Percentiles rank a stretch among this genome's conserved stretches.
Conservation (phyloP, 1,284 basidiomycete species). For the Cryptococcus sp. region DNA sequence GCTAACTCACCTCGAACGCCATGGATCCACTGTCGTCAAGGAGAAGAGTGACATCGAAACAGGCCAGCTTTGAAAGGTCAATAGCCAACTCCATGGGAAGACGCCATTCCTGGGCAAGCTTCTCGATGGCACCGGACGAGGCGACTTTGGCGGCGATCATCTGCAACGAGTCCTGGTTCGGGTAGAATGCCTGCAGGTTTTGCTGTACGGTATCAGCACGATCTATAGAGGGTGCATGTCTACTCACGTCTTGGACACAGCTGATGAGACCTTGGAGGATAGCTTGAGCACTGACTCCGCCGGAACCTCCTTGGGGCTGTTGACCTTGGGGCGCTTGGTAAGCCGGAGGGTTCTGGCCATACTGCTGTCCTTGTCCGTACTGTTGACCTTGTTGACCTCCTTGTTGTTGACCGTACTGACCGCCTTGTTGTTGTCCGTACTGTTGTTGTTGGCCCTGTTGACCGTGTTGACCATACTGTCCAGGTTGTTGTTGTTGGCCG, state of each 20-base stretch:
- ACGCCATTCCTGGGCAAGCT: conserved; percentile 47
- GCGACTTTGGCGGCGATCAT: conserved; percentile 47
- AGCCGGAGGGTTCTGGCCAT: conserved; percentile 22
- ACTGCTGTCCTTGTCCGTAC: conserved; percentile 15
- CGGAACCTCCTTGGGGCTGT: conserved; percentile 19
- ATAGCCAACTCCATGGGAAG: conserved; percentile 48
- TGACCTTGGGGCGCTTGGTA: conserved; percentile 23
- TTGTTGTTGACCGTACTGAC: conserved; percentile 13
- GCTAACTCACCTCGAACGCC: conserved; percentile 47
- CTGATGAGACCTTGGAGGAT: conserved; percentile 35
- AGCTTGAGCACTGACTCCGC: conserved; percentile 24
- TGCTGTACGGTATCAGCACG: conserved; percentile 28
- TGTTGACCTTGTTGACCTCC: conserved; percentile 15
- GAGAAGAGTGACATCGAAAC: conserved; percentile 44
- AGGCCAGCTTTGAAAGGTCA: conserved; percentile 46
- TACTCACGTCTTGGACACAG: conserved; percentile 46
- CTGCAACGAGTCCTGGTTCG: conserved; percentile 44
- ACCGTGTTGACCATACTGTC: conserved; percentile 17
- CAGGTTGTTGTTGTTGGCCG: conserved; percentile 16
- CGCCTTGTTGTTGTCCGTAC: conserved; percentile 16
- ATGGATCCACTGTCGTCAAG: conserved; percentile 49
- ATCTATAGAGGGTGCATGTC: too few relatives aligned
- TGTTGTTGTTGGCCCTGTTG: conserved; percentile 17
- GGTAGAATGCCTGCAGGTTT: conserved; percentile 48
- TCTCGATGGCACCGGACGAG: conserved; percentile 42